phyloP scores from a whole-genome alignment of 768 basidiomycete species.

The Mycena pura region DNA sequence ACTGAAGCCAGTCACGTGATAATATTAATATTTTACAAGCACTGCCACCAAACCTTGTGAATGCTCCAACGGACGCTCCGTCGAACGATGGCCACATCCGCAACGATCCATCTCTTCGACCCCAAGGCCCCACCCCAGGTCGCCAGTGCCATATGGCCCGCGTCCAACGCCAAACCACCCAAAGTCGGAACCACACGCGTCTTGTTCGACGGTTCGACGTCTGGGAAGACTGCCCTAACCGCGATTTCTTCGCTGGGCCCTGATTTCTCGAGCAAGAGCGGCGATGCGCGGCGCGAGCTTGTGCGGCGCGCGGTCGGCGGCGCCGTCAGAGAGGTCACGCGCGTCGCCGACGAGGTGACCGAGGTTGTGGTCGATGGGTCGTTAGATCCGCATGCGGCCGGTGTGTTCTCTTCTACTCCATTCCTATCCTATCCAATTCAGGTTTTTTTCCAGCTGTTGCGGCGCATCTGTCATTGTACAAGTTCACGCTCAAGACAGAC shows the following conservation, averaged over 20 bases:
- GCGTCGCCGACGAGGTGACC: slow-evolving; percentile 62
- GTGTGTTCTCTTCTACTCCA: slow-evolving; percentile 40
- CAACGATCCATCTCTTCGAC: slow-evolving; percentile 66
- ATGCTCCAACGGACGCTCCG: slow-evolving; percentile 9
- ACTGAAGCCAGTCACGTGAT: no score
- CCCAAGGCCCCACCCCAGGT: slow-evolving; percentile 44
- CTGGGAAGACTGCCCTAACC: slow-evolving; percentile 51
- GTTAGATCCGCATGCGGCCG: slow-evolving; percentile 77
- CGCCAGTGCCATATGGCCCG: slow-evolving; percentile 55
- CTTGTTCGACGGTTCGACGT: slow-evolving; percentile 55
- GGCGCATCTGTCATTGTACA: slow-evolving; percentile 75
- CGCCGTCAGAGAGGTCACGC: slow-evolving; percentile 73
- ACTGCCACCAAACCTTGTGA: neutral
- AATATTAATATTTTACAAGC: no score
- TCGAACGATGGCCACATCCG: slow-evolving; percentile 58
- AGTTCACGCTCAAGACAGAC: slow-evolving; percentile 80
- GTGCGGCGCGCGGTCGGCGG: slow-evolving; percentile 75
- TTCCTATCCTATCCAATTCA: neutral
- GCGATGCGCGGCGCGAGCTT: slow-evolving; percentile 61
- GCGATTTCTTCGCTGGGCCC: slow-evolving; percentile 67
- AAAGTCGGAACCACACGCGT: slow-evolving; percentile 69
- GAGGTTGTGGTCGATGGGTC: slow-evolving; percentile 70
- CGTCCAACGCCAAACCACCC: slow-evolving; percentile 56
- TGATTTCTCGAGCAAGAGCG: slow-evolving; percentile 53
- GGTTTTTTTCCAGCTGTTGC: slow-evolving; percentile 65